phyloP scores from a whole-genome alignment of 768 basidiomycete species.

The Trametes coccinea region DNA sequence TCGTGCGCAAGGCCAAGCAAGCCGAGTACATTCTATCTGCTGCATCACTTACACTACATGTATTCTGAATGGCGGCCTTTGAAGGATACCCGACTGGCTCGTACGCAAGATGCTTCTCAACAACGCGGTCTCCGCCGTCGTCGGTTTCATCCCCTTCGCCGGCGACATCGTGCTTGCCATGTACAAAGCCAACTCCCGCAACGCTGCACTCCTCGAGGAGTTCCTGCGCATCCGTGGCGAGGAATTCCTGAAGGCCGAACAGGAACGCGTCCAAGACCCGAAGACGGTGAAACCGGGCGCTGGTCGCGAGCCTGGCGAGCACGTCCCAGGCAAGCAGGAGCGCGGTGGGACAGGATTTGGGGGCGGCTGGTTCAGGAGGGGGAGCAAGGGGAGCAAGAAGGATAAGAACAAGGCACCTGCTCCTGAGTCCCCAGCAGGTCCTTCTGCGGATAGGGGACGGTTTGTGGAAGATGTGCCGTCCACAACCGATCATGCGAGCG shows the following conservation, averaged over 20 bases:
- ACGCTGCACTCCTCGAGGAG: constrained; percentile 84
- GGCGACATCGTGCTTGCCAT: constrained; percentile 78
- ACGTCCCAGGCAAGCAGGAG: constrained; percentile 30
- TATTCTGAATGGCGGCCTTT: too few relatives aligned
- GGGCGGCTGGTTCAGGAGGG: constrained; percentile 22
- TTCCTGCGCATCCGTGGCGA: constrained; percentile 78
- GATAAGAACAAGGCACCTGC: constrained; percentile 4
- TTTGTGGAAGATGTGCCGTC: constrained; percentile 41
- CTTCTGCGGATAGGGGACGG: constrained; percentile 32
- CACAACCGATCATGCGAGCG: not conserved
- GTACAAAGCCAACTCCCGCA: constrained; percentile 88
- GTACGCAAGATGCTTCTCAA: constrained; percentile 73
- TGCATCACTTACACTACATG: too few relatives aligned
- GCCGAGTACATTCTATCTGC: constrained; percentile 52
- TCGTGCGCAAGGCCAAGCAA: constrained; percentile 72
- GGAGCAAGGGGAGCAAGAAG: constrained; percentile 20
- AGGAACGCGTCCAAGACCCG: constrained; percentile 39
- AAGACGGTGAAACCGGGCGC: constrained; percentile 57
- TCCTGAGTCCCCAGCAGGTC: not conserved
- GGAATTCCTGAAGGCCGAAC: constrained; percentile 58
- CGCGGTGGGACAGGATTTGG: constrained; percentile 16
- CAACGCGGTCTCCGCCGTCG: constrained; percentile 63
- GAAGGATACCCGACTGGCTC: constrained; percentile 60
- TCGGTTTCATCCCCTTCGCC: constrained; percentile 68
- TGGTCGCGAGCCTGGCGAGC: constrained; percentile 43